A percentile compares a stretch with the other conserved stretches of the same genome.
Evolutionary conservation across 129 eudicot genomes (phyloP).

Genomic region (Flaveria robusta): DNA sequence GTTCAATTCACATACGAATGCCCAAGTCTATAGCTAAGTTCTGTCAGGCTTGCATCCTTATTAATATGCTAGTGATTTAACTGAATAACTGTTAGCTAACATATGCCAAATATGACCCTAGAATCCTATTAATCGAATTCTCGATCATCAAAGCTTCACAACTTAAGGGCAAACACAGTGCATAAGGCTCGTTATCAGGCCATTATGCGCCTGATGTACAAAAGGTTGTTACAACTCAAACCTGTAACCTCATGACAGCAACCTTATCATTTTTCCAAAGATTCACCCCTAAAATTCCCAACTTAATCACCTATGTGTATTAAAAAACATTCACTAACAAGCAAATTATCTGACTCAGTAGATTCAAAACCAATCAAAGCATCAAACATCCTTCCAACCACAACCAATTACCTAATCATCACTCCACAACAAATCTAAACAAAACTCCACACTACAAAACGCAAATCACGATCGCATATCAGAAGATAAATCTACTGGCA

Average conservation of each 20-base stretch:
- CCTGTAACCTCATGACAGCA: too few relatives aligned
- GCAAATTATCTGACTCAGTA: background rate
- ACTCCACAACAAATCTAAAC: slow-evolving; percentile 11
- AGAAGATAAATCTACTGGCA: slow-evolving; percentile 6
- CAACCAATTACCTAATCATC: background rate
- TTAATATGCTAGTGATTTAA: background rate
- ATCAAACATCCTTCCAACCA: background rate
- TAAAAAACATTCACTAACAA: slow-evolving; percentile 17
- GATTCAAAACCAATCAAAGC: background rate
- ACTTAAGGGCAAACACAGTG: too few relatives aligned
- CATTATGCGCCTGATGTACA: too few relatives aligned
- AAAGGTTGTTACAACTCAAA: too few relatives aligned
- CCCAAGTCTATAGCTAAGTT: background rate
- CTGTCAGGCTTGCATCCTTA: background rate
- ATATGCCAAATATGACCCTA: background rate
- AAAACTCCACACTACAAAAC: background rate
- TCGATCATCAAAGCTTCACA: too few relatives aligned
- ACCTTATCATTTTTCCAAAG: too few relatives aligned
- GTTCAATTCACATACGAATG: background rate
- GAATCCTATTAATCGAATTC: too few relatives aligned
- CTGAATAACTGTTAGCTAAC: background rate
- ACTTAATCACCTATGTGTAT: background rate
- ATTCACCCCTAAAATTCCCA: background rate
- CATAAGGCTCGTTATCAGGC: too few relatives aligned
- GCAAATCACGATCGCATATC: slow-evolving; percentile 13